phyloP scores from a whole-genome alignment of 2,329 filamentous ascomycete species.

The Xylariomycetidae sp. region DNA sequence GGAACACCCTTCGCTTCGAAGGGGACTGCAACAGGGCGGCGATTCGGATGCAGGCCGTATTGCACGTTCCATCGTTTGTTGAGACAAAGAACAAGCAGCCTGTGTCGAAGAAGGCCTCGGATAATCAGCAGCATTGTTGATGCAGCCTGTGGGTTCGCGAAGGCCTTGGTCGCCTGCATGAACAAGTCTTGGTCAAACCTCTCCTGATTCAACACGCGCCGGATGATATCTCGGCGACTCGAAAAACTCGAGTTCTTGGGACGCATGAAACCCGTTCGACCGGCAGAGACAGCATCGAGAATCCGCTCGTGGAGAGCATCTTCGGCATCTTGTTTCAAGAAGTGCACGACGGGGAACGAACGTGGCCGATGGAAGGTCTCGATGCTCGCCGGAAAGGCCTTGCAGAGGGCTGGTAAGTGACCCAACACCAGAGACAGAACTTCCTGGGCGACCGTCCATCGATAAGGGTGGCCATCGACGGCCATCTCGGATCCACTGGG shows the following conservation, averaged over 20 bases:
- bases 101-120: slow-evolving; percentile 57
- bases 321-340: slow-evolving; percentile 45
- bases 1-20: slow-evolving; percentile 63
- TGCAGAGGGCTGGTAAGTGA: slow-evolving; percentile 32
- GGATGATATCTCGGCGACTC: slow-evolving; percentile 5
- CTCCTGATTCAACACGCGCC: slow-evolving; percentile 17
- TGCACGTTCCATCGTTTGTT: slow-evolving; percentile 65
- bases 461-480: slow-evolving; percentile 48
- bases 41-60: slow-evolving; percentile 51
- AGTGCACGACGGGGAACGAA: slow-evolving; percentile 52
- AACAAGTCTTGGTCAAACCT: slow-evolving; percentile 15
- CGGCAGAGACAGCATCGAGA: slow-evolving; percentile 34
- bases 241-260: slow-evolving; percentile 5
- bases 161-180: slow-evolving; percentile 17
- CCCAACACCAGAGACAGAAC: slow-evolving; percentile 36
- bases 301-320: slow-evolving; percentile 37
- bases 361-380: slow-evolving; percentile 36
- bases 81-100: slow-evolving; percentile 54
- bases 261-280: slow-evolving; percentile 19
- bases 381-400: slow-evolving; percentile 35
- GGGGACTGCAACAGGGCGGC: slow-evolving; percentile 61
- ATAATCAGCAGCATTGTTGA: slow-evolving; percentile 46
- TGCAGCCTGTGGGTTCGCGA: slow-evolving; percentile 26
- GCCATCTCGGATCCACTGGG: slow-evolving; percentile 43
- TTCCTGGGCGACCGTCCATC: slow-evolving; percentile 43